Evolutionary conservation across 805 yeast genomes (phyloP), one percentile per base, ranked within the genome.

Genomic region (Candida coquimbonensis): DNA sequence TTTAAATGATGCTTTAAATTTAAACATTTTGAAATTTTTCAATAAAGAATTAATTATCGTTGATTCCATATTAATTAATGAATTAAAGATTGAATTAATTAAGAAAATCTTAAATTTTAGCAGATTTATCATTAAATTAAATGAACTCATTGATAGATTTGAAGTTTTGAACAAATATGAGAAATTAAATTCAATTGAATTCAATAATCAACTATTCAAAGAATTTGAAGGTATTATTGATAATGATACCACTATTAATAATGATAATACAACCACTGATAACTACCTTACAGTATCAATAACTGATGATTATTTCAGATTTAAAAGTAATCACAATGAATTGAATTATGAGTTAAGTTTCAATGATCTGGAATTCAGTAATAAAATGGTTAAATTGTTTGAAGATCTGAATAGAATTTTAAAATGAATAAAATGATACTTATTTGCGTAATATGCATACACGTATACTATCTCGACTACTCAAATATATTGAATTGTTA

Each of bases 301-400:
- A 17, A 46, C 44, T n/a, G 46, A 46, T 16, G 44, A 46, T n/a
- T 37, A 37, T 32, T 39, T 37, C 34, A 40, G 40, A 19, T 33
- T 43, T 4, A 43, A 37, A 29, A 43, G 46, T 32, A 46, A 46
- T 33, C n/a, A 39, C 7, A 32, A 36, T 8, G 38, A 42, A 9
- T 31, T 46, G 6, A 40, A 44, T 14, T 8, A 7, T 6, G 7
- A n/a, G 4, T 35, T 40, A 13, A 40, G 25, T n/a, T 40, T 40
- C 17, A 17, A 34, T 16, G 43, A 40, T 24, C 3, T 13, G 13
- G 24, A 40, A 25, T 40, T 40, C 26, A 25, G 9, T 13, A 7
- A 34, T 25, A 40, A 26, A 16, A 12, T 39, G 16, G 19, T 17
- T 29, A 11, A 12, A 17, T 8, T 39, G 12, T 19, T 29, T 29